Conservation (phyloP, 75 land plant genomes). For the Picea sitchensis region DNA sequence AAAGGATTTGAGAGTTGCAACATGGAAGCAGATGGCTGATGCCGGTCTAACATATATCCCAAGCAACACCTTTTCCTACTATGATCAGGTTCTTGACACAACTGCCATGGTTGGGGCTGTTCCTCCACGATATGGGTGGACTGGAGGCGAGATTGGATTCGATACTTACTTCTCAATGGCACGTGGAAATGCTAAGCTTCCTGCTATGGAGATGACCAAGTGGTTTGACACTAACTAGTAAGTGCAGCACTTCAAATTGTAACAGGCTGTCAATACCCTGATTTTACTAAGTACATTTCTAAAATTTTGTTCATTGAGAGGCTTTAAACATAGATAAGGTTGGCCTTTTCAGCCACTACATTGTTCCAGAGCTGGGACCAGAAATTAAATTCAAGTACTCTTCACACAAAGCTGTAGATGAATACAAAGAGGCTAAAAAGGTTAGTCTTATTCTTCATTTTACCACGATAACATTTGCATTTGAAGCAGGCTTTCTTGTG, state of each 20-base stretch:
- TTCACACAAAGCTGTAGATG: conserved; percentile 70
- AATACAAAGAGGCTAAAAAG: conserved; percentile 80
- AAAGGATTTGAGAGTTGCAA: conserved; percentile 51
- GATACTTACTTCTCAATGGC: conserved; percentile 86
- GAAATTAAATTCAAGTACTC: conserved; percentile 59
- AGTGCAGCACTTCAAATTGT: conserved; percentile 10
- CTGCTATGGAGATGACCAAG: conserved; percentile 95
- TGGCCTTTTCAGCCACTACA: conserved; percentile 61
- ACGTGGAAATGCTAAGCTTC: conserved; percentile 70
- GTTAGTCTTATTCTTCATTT: conserved; percentile 15
- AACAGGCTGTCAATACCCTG: background rate
- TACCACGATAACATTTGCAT: too few species aligned
- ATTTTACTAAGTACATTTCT: background rate
- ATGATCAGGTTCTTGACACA: conserved; percentile 81
- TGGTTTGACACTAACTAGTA: conserved; percentile 96
- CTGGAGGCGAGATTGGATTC: conserved; percentile 72
- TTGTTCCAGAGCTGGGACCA: conserved; percentile 78
- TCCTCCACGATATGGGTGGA: conserved; percentile 63
- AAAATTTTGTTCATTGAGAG: background rate
- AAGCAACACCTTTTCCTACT: conserved; percentile 85
- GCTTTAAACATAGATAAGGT: background rate
- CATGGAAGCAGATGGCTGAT: conserved; percentile 73
- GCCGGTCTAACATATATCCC: conserved; percentile 68
- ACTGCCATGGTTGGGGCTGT: conserved; percentile 89
- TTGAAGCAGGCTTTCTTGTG: background rate